phyloP scores from a whole-genome alignment of 2,329 filamentous ascomycete genomes.

The Neocucurbitaria cava region DNA sequence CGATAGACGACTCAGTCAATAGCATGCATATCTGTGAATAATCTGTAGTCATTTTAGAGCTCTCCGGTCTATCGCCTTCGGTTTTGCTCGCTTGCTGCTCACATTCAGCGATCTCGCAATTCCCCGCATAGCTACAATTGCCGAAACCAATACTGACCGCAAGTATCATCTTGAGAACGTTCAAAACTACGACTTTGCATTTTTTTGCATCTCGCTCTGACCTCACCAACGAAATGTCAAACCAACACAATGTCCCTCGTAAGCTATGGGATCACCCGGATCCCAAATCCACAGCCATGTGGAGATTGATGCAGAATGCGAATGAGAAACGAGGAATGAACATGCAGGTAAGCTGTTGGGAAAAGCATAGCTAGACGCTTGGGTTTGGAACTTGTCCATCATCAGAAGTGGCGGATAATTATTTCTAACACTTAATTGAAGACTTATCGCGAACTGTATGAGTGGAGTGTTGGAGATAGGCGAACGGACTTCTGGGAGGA shows the following conservation, averaged over 20 bases:
- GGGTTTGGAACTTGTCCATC: too few relatives aligned
- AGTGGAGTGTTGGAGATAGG: conserved; percentile 67
- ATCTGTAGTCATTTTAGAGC: too few relatives aligned
- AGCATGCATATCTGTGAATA: too few relatives aligned
- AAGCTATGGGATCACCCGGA: conserved; percentile 57
- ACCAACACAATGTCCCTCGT: conserved; percentile 41
- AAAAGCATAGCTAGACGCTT: too few relatives aligned
- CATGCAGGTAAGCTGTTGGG: conserved; percentile 61
- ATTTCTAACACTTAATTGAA: conserved; percentile 38
- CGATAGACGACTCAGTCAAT: too few relatives aligned
- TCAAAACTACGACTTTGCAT: neutral
- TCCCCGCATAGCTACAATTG: too few relatives aligned
- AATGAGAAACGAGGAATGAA: conserved; percentile 65
- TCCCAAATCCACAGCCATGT: conserved; percentile 54
- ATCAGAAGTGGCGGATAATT: neutral
- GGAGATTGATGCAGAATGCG: conserved; percentile 60
- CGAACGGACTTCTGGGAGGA: conserved; percentile 56
- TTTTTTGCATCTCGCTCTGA: neutral
- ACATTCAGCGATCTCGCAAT: too few relatives aligned
- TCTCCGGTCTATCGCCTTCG: too few relatives aligned
- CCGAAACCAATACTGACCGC: too few relatives aligned
- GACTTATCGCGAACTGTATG: conserved; percentile 73
- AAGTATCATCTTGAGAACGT: too few relatives aligned
- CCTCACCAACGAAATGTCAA: neutral
- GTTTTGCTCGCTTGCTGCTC: too few relatives aligned